These are phyloP conservation scores for Bocquillonia castaneifolia DNA, from an alignment of 441 rosid genomes.

Conservation along the genomic window DNA sequence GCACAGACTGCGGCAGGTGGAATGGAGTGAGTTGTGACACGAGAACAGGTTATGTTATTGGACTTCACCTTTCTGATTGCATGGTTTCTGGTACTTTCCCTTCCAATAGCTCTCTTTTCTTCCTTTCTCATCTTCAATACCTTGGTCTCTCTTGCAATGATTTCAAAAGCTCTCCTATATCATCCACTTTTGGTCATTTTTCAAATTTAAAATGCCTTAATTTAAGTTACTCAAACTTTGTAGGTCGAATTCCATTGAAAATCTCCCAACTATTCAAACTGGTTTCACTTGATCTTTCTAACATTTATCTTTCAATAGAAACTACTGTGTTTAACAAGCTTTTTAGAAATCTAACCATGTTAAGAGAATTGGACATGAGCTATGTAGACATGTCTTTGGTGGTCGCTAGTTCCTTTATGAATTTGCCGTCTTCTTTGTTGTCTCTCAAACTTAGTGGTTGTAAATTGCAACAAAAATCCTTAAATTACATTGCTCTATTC, in stretches of 20 bases:
- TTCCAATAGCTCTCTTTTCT: not conserved
- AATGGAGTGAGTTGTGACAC: not conserved
- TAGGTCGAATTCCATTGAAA: not conserved
- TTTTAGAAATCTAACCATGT: not conserved
- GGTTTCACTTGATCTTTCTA: not conserved
- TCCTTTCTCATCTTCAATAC: not conserved
- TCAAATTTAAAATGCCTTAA: not conserved
- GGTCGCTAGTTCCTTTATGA: not conserved
- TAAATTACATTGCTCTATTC: not conserved
- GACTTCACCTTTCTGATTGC: not conserved
- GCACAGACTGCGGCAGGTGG: not conserved
- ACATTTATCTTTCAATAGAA: not conserved
- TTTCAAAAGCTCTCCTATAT: not conserved
- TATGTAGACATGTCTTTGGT: not conserved
- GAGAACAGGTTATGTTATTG: not conserved
- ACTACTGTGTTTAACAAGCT: not conserved
- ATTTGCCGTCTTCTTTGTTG: conserved; percentile 1
- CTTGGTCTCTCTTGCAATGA: not conserved
- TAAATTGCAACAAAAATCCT: not conserved
- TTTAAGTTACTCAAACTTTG: not conserved
- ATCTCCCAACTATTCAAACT: not conserved
- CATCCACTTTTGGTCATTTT: not conserved
- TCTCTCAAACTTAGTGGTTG: not conserved
- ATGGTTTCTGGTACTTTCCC: not conserved
- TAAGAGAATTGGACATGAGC: not conserved